These are phyloP conservation scores for Abortiporus biennis DNA, from an alignment of 1,284 basidiomycete species.

Conservation along the genomic window DNA sequence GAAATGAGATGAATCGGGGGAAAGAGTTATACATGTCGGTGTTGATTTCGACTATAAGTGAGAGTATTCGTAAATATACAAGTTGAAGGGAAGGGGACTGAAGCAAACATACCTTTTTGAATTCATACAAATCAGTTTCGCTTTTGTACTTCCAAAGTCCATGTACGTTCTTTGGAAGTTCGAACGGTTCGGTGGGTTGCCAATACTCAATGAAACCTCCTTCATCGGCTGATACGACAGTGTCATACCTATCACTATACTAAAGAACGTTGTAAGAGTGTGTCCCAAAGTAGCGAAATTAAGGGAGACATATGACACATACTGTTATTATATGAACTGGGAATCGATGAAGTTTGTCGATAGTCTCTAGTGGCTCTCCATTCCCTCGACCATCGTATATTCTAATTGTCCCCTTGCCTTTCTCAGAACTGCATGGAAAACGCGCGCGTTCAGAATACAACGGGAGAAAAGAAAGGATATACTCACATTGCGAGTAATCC, in stretches of 20 bases:
- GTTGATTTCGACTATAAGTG: constrained; percentile 74
- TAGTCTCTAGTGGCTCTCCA: constrained; percentile 67
- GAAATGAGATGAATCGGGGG: constrained; percentile 84
- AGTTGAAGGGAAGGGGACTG: not conserved
- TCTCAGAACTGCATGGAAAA: constrained; percentile 64
- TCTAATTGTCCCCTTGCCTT: constrained; percentile 67
- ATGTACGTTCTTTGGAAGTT: constrained; percentile 69
- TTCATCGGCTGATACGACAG: constrained; percentile 92
- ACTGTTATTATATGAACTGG: constrained; percentile 91
- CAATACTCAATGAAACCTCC: constrained; percentile 97
- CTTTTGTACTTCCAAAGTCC: constrained; percentile 91
- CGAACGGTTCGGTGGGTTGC: constrained; percentile 85
- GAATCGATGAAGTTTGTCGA: constrained; percentile 76
- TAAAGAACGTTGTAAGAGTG: constrained; percentile 26
- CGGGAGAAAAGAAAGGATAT: constrained; percentile 3
- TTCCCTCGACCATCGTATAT: constrained; percentile 92
- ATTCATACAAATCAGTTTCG: constrained; percentile 93
- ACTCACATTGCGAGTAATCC: constrained; percentile 83
- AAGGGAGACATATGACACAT: constrained; percentile 26
- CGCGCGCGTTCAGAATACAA: constrained; percentile 10
- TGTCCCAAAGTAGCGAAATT: constrained; percentile 1
- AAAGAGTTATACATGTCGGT: constrained; percentile 88
- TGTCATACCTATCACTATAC: constrained; percentile 90
- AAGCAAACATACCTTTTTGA: constrained; percentile 75
- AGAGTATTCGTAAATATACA: not conserved